Evolutionary conservation across 495 filamentous ascomycete species (phyloP), one percentile per base, ranked within the genome.

Genomic region (Monascus purpureus): DNA sequence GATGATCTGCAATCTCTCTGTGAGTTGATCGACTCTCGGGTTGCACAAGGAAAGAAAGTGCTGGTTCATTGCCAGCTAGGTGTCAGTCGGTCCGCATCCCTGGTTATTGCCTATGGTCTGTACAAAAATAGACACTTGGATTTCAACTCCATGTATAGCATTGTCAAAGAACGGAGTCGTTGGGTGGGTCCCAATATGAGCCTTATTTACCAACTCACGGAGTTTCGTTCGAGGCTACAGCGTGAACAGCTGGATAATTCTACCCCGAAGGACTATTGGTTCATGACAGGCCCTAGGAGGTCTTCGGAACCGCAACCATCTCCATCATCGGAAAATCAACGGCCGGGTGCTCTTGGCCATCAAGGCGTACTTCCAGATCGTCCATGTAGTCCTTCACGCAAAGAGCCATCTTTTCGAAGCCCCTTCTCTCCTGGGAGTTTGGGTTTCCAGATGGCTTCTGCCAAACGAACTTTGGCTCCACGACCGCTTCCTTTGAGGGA

Each of bases 101-200:
- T 97, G 43, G 83, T 97, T 32, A 93, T 96, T 29, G 90, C 92
- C 13, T 97, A 96, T 48, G 88, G 88, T 15, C 63, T 97, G 31
- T 96, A 85, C 55, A 90, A 85, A 50, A 83, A 94, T 41, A 83
- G 82, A 5, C 67, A 77, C 13, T 50, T 92, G 41, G 82, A 73
- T 38, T 90, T 96, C 34, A 93, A 95, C 49, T 82, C 93, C 30
- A 86, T 88, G 34, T 97, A 97, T 47, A 72, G 86, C 48, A 68
- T 77, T 3, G 92, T 93, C 13, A 94, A 97, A 53, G 67, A 67
- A 26, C 79, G 82, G 47, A 95, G 88, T 48, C 74, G 71, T 41
- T 97, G 90, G 90, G 93, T 97, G 33, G 87, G 86, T 9, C 90
- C 90, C 1, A 97, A 97, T 49, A 97, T 97, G 90, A 85, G 82